Evolutionary conservation across 805 yeast genomes (phyloP), one percentile per base, ranked within the genome.

Genomic region (Kazachstania psychrophila): DNA sequence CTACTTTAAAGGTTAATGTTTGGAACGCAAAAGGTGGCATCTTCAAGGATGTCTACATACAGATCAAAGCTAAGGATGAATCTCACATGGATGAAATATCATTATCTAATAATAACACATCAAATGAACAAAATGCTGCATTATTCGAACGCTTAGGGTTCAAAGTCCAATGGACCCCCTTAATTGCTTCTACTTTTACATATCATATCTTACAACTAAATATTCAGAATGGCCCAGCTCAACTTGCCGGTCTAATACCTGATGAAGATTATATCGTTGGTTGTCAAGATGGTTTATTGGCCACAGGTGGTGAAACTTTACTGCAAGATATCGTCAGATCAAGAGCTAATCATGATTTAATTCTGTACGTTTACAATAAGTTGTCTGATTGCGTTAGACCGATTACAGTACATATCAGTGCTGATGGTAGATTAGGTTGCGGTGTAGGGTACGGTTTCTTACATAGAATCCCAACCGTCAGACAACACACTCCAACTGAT

Each of bases 401-500:
- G 0, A 88, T 89, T 3, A 77, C 83, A 0, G 84, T 88, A n/a
- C 66, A 72, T 37, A 81, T 85, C 3, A 85, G 87, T n/a, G 86
- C 88, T 12, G 71, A 66, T 45, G 95, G 95, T 1, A 65, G 86
- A 25, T 62, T 89, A 25, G 98, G 98, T 2, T 87, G 96, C 61
- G 94, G 88, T 45, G 94, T 89, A 14, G 97, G 96, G 0, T 88
- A 87, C 51, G 98, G 98, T 0, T 68, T 82, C 35, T 64, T 89
- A 34, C 97, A 89, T 54, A 65, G 92, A 42, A 61, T 84, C n/a
- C 96, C 97, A 1, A 74, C 76, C 1, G 56, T 54, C 5, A 31
- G 23, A 31, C 10, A 12, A 23, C 19, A 18, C 6, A 16, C 24
- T 5, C 25, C 9, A 5, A 16, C 12, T 4, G 10, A 20, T 13